phyloP scores from a whole-genome alignment of 2,329 filamentous ascomycete genomes.

The Aspergillus persii region DNA sequence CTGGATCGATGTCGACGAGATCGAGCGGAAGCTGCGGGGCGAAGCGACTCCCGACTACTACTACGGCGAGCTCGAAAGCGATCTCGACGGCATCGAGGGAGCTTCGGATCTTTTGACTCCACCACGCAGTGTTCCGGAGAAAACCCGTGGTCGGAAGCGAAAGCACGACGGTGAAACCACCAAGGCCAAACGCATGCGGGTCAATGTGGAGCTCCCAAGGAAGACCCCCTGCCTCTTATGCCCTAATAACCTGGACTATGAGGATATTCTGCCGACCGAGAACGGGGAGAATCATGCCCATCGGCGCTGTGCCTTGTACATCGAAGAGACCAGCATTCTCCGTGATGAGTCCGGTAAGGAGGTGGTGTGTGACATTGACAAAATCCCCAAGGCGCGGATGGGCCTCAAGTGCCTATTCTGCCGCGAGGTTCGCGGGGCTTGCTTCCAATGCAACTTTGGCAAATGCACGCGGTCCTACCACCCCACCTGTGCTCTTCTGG shows the following conservation, averaged over 20 bases:
- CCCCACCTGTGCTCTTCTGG: constrained; percentile 87
- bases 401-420: constrained; percentile 95
- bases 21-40: constrained; percentile 88
- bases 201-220: constrained; percentile 67
- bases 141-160: constrained; percentile 64
- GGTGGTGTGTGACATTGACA: constrained; percentile 72
- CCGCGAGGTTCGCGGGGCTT: constrained; percentile 89
- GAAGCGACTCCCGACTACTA: constrained; percentile 63
- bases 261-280: constrained; percentile 81
- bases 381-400: constrained; percentile 80
- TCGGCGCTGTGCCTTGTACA: constrained; percentile 82
- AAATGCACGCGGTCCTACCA: constrained; percentile 94
- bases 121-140: constrained; percentile 69
- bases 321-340: constrained; percentile 86
- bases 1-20: constrained; percentile 95
- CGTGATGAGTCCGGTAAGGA: constrained; percentile 66
- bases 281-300: constrained; percentile 80
- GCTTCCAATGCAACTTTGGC: constrained; percentile 93
- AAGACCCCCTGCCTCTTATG: constrained; percentile 87
- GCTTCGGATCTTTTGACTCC: constrained; percentile 74
- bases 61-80: constrained; percentile 57
- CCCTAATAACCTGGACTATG: constrained; percentile 80
- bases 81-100: constrained; percentile 61
- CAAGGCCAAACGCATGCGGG: constrained; percentile 73
- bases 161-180: constrained; percentile 59